Base-by-base conservation (phyloP, 441 rosid species). In the Euphorbia schlechtendalii region DNA sequence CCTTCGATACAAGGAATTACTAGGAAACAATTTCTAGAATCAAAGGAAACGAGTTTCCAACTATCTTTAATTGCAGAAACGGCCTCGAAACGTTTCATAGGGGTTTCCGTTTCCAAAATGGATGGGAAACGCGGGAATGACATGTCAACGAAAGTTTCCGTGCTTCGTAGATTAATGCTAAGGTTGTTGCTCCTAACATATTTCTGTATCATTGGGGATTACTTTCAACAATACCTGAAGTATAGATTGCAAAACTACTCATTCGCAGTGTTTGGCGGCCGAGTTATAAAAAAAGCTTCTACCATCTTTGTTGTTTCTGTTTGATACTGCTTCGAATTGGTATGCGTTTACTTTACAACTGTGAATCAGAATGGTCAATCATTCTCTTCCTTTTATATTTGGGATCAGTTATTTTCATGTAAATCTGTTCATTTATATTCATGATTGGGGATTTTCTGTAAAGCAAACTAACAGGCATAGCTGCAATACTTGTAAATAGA, bases 181-280 rank as follows among this genome's bases (percentile, higher is more conserved):
- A n/a, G n/a, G 68, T 43, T 48, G 18, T 53, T 21, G 15, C 14
- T 32, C 55, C 3, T 25, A 54, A 71, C 5, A 41, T 41, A 41
- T 63, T 22, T 69, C 28, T 49, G 15, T 43, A 68, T 66, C 67
- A 55, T 56, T 83, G 88, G 96, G 93, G 86, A 61, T 69, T 81
- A 65, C 96, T 86, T 22, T 59, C 82, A n/a, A 69, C 96, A 1
- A 83, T 90, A 68, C 91, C 90, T 61, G 97, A 90, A 75, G 62
- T 74, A 36, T 84, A 81, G 69, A 60, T 70, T 3, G 24, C 27
- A 36, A 40, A n/a, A n/a, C n/a, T n/a, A 12, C 18, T 54, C 52
- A 41, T 70, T 34, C 15, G 18, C 24, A 15, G 18, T 61, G 21
- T 52, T 40, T 15, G 41, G 53, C 12, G 30, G 48, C 21, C n/a